A percentile compares a stretch with the other conserved stretches of the same genome.
phyloP scores from a whole-genome alignment of 345 rosid genomes.

The Gossypium bickii region DNA sequence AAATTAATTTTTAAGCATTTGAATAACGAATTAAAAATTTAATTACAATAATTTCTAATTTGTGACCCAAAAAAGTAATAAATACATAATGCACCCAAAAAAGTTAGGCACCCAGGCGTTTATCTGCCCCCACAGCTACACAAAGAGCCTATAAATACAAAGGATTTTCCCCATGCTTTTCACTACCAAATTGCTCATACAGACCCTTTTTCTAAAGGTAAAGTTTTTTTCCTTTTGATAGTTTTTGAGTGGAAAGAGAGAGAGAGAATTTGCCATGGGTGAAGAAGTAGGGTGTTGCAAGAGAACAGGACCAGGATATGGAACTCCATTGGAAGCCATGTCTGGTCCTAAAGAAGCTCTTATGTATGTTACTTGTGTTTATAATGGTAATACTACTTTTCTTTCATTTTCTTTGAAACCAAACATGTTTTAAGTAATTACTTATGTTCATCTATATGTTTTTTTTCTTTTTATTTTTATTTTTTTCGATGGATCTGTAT shows the following conservation, averaged over 20 bases:
- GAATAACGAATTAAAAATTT: no score
- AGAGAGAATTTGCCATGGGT: background rate
- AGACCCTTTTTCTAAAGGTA: background rate
- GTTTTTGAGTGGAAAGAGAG: background rate
- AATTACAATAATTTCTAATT: no score
- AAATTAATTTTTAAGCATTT: no score
- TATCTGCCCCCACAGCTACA: background rate
- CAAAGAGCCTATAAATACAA: background rate
- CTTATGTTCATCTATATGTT: background rate
- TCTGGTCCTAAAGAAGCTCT: constrained; percentile 73
- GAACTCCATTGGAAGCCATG: constrained; percentile 81
- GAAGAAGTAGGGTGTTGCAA: constrained; percentile 39
- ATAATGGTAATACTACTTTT: constrained; percentile 40
- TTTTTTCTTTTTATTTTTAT: background rate
- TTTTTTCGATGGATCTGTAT: background rate
- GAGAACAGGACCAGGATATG: constrained; percentile 67
- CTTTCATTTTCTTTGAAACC: no score
- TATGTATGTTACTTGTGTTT: constrained; percentile 80
- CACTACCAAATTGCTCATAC: background rate
- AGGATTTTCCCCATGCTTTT: background rate
- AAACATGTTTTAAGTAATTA: background rate
- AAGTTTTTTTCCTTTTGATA: no score
- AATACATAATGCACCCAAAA: no score
- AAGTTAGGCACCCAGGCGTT: no score
- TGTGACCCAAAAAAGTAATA: no score